A percentile compares a stretch with the other conserved stretches of the same genome.
Conservation (phyloP, 495 filamentous ascomycete genomes). For the Aspergillus mulundensis region DNA sequence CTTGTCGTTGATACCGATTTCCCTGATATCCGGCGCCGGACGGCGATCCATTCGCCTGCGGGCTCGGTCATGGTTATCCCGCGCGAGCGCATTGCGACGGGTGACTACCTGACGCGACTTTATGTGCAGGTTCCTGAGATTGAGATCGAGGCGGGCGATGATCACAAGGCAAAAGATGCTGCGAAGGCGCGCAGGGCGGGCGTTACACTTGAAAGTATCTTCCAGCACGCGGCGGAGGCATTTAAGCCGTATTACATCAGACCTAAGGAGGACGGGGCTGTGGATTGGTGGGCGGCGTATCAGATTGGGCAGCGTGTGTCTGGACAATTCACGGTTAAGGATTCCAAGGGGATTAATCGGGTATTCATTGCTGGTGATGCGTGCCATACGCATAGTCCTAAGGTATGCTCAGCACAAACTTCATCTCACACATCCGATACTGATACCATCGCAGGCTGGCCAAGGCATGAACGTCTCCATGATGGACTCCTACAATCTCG, state of each 20-base stretch:
- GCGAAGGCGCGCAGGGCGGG: conserved; percentile 31
- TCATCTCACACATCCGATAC: background rate
- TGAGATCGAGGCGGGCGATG: conserved; percentile 16
- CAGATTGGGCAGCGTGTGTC: conserved; percentile 72
- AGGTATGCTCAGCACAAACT: conserved; percentile 36
- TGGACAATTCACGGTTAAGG: conserved; percentile 57
- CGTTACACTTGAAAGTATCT: conserved; percentile 40
- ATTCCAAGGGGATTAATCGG: conserved; percentile 42
- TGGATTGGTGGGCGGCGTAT: conserved; percentile 64
- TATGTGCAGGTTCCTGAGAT: conserved; percentile 55
- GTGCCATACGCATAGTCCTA: conserved; percentile 64
- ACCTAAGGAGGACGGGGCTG: conserved; percentile 30
- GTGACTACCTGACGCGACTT: conserved; percentile 60
- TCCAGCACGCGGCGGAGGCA: conserved; percentile 37
- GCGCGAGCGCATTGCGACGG: conserved; percentile 51
- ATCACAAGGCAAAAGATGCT: conserved; percentile 22
- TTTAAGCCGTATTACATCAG: conserved; percentile 48
- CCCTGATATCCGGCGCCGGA: conserved; percentile 64
- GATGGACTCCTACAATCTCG: conserved; percentile 77
- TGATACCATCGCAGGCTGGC: conserved; percentile 52
- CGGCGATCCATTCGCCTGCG: conserved; percentile 62
- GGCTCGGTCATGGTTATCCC: conserved; percentile 71
- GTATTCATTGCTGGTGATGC: conserved; percentile 66
- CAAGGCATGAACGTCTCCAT: conserved; percentile 91
- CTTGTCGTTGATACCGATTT: conserved; percentile 65